phyloP scores from a whole-genome alignment of 805 yeast species.

The Pichia membranifaciens region DNA sequence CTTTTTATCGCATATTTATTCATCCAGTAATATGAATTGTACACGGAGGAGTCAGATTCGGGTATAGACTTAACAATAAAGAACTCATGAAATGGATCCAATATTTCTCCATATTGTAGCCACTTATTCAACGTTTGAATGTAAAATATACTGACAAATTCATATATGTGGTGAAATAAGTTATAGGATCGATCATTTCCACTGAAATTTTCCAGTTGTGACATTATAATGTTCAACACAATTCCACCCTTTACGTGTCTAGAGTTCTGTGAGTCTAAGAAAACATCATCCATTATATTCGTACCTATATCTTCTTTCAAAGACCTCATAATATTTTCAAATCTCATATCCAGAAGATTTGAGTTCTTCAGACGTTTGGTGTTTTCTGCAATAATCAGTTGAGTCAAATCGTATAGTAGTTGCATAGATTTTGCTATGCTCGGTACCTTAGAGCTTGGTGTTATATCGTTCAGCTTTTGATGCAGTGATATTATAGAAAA shows the following conservation, averaged over 20 bases:
- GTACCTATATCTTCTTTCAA: conserved; percentile 33
- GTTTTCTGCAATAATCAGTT: conserved; percentile 45
- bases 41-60: not conserved
- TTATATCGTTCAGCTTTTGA: conserved; percentile 34
- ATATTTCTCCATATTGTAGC: conserved; percentile 67
- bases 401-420: conserved; percentile 51
- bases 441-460: conserved; percentile 4
- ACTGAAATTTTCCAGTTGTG: conserved; percentile 45
- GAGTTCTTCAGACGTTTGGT: conserved; percentile 33
- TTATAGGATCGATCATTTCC: conserved; percentile 59
- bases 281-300: conserved; percentile 38
- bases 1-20: conserved; percentile 66
- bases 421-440: conserved; percentile 35
- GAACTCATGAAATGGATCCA: conserved; percentile 81
- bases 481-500: conserved; percentile 60
- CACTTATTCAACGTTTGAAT: conserved; percentile 68
- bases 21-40: conserved; percentile 61
- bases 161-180: conserved; percentile 49
- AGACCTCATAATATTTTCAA: conserved; percentile 28
- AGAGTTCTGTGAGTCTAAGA: conserved; percentile 47
- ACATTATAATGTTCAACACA: conserved; percentile 56
- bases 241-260: conserved; percentile 73
- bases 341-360: conserved; percentile 24
- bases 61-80: conserved; percentile 43
- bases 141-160: conserved; percentile 57